These are phyloP conservation scores for Anisodus tanguticus DNA, from an alignment of 257 asterid genomes.

Conservation along the genomic window DNA sequence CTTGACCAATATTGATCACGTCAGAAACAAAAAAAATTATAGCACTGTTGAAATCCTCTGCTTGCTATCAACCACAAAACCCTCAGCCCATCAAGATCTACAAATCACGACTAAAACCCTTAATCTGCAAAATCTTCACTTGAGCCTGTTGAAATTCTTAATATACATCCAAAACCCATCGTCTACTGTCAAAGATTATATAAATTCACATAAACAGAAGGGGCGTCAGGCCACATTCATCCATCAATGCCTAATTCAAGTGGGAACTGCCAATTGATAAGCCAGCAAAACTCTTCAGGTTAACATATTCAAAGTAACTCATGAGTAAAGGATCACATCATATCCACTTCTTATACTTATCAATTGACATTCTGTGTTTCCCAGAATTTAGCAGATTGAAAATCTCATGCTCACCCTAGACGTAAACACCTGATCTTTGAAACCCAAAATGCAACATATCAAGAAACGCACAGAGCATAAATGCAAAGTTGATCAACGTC, in stretches of 20 bases:
- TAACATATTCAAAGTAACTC: slow-evolving; percentile 3
- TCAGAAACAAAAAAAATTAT: not conserved
- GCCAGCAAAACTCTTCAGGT: not conserved
- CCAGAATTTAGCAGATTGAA: slow-evolving; percentile 14
- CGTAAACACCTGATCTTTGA: not conserved
- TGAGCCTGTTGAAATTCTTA: not conserved
- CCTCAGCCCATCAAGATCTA: not conserved
- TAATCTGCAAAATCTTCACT: not conserved
- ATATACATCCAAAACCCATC: not conserved
- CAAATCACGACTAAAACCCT: not conserved
- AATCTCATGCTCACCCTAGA: slow-evolving; percentile 9
- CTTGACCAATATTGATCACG: slow-evolving; percentile 10
- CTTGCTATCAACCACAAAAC: slow-evolving; percentile 20
- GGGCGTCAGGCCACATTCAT: not conserved
- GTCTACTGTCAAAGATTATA: not conserved
- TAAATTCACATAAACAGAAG: not conserved
- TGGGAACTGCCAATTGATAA: slow-evolving; percentile 11
- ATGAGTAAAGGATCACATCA: slow-evolving; percentile 16
- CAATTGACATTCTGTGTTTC: not conserved
- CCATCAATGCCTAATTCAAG: not conserved
- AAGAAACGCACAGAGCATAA: not conserved
- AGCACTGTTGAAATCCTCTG: not conserved
- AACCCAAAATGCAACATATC: not conserved
- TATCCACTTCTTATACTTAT: not conserved
- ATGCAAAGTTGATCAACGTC: not conserved